Evolutionary conservation across 2,329 filamentous ascomycete species (phyloP).

Genomic region (Verticillium klebahnii): DNA sequence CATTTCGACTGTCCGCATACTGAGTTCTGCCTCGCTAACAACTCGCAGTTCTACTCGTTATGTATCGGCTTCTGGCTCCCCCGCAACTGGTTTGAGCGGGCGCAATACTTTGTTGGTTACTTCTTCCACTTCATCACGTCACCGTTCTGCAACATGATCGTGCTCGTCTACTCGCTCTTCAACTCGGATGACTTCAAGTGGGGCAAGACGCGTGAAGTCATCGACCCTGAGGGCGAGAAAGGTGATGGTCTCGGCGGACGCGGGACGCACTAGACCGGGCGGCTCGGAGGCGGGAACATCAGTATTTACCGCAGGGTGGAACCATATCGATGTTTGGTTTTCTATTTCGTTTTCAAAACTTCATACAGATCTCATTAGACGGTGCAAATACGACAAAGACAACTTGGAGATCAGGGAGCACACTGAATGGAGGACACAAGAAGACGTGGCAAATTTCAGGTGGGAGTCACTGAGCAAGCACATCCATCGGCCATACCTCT

Average conservation of each 20-base stretch:
- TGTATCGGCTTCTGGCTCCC: conserved; percentile 38
- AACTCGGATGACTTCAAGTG: conserved; percentile 41
- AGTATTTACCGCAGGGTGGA: no score
- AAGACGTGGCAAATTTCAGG: no score
- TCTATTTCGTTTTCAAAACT: background rate
- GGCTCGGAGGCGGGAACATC: no score
- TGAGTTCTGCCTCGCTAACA: background rate
- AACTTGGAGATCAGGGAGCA: no score
- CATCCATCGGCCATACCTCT: no score
- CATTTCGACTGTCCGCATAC: background rate
- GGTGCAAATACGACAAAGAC: no score
- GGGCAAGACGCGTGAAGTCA: conserved; percentile 38
- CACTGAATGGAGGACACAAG: no score
- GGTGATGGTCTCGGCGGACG: conserved; percentile 14
- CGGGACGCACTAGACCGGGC: background rate
- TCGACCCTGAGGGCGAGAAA: conserved; percentile 18
- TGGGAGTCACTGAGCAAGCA: no score
- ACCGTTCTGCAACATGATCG: conserved; percentile 37
- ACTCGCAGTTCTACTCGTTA: conserved; percentile 30
- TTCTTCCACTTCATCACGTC: conserved; percentile 30
- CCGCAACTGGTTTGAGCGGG: conserved; percentile 29
- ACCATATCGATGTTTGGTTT: background rate
- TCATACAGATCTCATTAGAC: no score
- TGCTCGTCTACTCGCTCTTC: conserved; percentile 35
- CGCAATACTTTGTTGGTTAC: conserved; percentile 33